Base-by-base conservation (phyloP, 306 rosid genomes). In the Acacia melanoxylon region DNA sequence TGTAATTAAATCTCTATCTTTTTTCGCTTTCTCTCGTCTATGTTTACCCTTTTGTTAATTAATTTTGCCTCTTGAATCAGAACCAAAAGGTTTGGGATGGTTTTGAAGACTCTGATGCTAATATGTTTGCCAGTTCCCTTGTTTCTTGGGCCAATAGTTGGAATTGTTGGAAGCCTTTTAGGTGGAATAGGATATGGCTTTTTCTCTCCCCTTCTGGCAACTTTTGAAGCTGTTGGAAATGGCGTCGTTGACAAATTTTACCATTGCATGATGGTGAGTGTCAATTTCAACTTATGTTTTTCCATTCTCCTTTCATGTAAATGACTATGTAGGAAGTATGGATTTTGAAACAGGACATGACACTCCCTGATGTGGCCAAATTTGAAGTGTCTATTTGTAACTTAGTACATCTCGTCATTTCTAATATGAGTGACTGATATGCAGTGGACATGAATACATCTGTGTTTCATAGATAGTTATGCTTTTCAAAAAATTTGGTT, bases 161-260 rank as follows among this genome's bases (percentile, higher is more conserved):
- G 97, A 40, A 49, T 91, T 81, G 66, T 79, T 81, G 92, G 91
- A 72, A 92, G 97, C 83, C 40, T 92, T 70, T 86, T 94, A 63
- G 94, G 91, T 61, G 98, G 94, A 84, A 74, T 94, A 31, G 98
- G 94, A 87, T 94, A 89, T 83, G 98, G 97, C 7, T 49, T 89
- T 61, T 92, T 94, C 62, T 59, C 85, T 77, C 98, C 98, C 45
- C 90, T 94, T 82, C 81, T 92, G 81, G 89, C 92, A 68, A 94
- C 97, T 79, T 91, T 94, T 86, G 94, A 91, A 85, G 94, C 94
- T 8, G 86, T 89, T n/a, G 95, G 93, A 35, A 81, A 51, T 70
- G 84, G 68, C 78, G 78, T 87, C 35, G 27, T 69, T 5, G 79
- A 83, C 67, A 91, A 94, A 82, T 79, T 88, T 68, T 79, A 86